These are phyloP conservation scores for Pulveroboletus frians DNA, from an alignment of 768 basidiomycete species.

Conservation along the genomic window DNA sequence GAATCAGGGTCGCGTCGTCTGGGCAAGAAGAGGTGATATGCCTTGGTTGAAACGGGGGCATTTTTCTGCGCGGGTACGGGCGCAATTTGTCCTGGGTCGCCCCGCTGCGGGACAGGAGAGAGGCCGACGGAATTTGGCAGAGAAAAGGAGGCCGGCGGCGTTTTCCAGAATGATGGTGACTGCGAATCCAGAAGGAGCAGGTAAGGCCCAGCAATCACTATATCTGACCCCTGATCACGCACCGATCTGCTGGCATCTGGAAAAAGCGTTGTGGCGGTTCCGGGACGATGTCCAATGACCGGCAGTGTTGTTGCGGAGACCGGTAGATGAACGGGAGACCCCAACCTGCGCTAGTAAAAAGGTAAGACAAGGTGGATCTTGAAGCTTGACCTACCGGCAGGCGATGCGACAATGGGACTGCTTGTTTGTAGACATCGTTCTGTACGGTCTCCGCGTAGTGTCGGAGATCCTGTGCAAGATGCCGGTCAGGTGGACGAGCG, in stretches of 20 bases:
- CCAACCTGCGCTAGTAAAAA: too few relatives aligned
- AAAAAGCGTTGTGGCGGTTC: slow-evolving; percentile 27
- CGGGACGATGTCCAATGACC: slow-evolving; percentile 19
- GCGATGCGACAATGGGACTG: not conserved
- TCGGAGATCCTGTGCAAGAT: slow-evolving; percentile 11
- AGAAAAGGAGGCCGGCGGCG: slow-evolving; percentile 17
- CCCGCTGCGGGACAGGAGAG: not conserved
- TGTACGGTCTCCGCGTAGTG: slow-evolving; percentile 7
- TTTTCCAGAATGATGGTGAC: slow-evolving; percentile 19
- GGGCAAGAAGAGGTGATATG: not conserved
- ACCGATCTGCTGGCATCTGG: slow-evolving; percentile 24
- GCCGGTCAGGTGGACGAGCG: slow-evolving; percentile 4
- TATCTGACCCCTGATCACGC: slow-evolving; percentile 22
- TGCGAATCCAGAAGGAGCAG: slow-evolving; percentile 27
- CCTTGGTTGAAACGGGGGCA: too few relatives aligned
- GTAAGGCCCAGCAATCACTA: slow-evolving; percentile 20
- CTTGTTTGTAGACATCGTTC: not conserved
- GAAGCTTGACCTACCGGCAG: slow-evolving; percentile 1
- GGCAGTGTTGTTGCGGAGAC: slow-evolving; percentile 21
- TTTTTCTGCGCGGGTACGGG: too few relatives aligned
- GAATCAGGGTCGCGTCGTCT: slow-evolving; percentile 24
- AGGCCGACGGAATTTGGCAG: slow-evolving; percentile 4
- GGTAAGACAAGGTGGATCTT: too few relatives aligned
- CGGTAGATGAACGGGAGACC: slow-evolving; percentile 15
- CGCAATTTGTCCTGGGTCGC: not conserved